These are phyloP conservation scores for Rosa multiflora DNA, from an alignment of 306 rosid species.

Conservation along the genomic window DNA sequence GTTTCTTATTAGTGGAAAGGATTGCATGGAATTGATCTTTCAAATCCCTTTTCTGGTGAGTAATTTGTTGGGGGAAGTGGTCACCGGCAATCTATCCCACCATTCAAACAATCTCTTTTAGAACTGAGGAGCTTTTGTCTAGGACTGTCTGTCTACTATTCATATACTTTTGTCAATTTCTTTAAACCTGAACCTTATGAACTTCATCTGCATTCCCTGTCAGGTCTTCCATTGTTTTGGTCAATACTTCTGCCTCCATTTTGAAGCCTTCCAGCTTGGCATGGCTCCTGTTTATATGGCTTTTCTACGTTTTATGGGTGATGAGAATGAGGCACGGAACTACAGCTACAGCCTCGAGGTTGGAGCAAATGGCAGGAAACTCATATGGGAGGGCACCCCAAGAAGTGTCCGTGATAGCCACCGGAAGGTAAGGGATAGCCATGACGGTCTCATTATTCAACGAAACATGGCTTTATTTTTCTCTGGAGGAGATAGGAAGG, in stretches of 20 bases:
- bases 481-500: conserved; percentile 98
- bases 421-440: conserved; percentile 94
- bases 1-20: background rate
- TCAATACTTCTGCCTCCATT: conserved; percentile 95
- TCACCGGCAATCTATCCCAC: background rate
- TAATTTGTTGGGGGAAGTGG: conserved; percentile 7
- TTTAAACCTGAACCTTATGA: conserved; percentile 25
- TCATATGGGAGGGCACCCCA: conserved; percentile 95
- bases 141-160: background rate
- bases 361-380: conserved; percentile 87
- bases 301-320: conserved; percentile 95
- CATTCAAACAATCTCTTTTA: background rate
- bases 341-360: conserved; percentile 95
- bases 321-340: conserved; percentile 88
- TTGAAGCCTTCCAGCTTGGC: conserved; percentile 98
- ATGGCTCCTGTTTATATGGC: conserved; percentile 99
- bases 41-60: background rate
- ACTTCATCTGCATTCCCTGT: conserved; percentile 19
- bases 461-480: conserved; percentile 95
- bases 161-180: conserved; percentile 13
- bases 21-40: background rate
- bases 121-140: background rate
- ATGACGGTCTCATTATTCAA: conserved; percentile 93
- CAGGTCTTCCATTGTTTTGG: conserved; percentile 99
- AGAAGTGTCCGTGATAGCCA: conserved; percentile 91